phyloP scores from a whole-genome alignment of 306 rosid species.

The Vigna mungo region DNA sequence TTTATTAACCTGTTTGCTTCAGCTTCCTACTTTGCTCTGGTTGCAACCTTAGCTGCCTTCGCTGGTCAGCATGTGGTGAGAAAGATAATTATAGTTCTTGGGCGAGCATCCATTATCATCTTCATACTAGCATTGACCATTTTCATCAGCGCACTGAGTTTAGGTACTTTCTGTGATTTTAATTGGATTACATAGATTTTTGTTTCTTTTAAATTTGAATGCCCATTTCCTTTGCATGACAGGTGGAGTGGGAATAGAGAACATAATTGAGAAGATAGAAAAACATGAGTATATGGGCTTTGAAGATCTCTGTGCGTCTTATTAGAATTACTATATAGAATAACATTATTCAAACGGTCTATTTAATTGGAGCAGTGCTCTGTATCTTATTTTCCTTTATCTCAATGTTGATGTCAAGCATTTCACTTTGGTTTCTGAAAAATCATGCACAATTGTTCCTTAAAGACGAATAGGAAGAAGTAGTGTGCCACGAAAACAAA shows the following conservation, averaged over 20 bases:
- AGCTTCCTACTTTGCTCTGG: constrained; percentile 73
- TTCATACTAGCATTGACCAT: constrained; percentile 81
- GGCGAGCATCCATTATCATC: constrained; percentile 80
- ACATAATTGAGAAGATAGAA: constrained; percentile 78
- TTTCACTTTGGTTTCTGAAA: constrained; percentile 8
- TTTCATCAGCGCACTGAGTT: constrained; percentile 78
- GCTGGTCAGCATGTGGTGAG: constrained; percentile 83
- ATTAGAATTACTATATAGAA: constrained; percentile 38
- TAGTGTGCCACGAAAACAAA: background rate
- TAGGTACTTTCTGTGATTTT: constrained; percentile 58
- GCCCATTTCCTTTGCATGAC: constrained; percentile 24
- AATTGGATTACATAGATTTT: background rate
- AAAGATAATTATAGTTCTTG: constrained; percentile 61
- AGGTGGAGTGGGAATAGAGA: constrained; percentile 87
- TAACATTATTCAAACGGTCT: background rate
- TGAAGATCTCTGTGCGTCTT: constrained; percentile 60
- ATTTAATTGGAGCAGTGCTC: constrained; percentile 38
- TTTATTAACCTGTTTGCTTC: constrained; percentile 31
- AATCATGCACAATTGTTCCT: background rate
- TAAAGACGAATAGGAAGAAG: background rate
- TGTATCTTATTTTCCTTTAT: constrained; percentile 26
- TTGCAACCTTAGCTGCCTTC: constrained; percentile 80
- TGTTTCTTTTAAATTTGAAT: background rate
- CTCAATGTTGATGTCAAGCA: constrained; percentile 17
- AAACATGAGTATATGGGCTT: constrained; percentile 80